Evolutionary conservation across 306 rosid species (phyloP).

Genomic region (Ammopiptanthus mongolicus): DNA sequence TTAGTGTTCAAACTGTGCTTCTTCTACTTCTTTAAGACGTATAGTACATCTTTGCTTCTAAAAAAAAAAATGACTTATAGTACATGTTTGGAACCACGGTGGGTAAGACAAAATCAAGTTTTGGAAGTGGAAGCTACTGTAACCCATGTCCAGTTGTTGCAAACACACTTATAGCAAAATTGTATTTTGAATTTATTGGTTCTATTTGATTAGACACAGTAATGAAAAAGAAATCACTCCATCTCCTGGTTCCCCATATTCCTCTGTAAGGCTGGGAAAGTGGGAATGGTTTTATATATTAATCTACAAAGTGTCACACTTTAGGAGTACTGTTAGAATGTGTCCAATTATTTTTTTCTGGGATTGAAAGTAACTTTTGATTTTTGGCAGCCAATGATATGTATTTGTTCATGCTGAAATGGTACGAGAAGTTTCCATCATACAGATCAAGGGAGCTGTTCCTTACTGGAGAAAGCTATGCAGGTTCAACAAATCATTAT

Average conservation of each 20-base stretch:
- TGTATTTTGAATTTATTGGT: not conserved
- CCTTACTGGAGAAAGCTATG: conserved; percentile 95
- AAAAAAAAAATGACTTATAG: too few species aligned
- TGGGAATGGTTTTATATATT: not conserved
- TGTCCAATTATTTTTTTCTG: too few species aligned
- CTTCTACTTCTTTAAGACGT: too few species aligned
- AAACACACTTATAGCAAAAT: too few species aligned
- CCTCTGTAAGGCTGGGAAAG: not conserved
- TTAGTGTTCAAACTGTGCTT: not conserved
- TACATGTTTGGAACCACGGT: too few species aligned
- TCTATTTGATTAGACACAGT: not conserved
- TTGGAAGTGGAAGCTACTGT: too few species aligned
- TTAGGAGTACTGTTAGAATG: too few species aligned
- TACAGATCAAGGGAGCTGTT: conserved; percentile 61
- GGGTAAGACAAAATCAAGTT: too few species aligned
- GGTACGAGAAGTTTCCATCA: conserved; percentile 74
- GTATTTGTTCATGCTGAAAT: conserved; percentile 63
- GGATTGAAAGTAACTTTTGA: not conserved
- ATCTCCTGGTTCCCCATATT: not conserved
- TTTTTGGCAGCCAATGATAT: conserved; percentile 66
- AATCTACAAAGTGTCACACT: not conserved
- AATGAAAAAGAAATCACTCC: not conserved
- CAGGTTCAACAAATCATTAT: conserved; percentile 40
- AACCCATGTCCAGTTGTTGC: too few species aligned
- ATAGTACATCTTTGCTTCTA: too few species aligned